Base-by-base conservation (phyloP, 108 stramenopile genomes). In the Mayamaea pseudoterrestris region DNA sequence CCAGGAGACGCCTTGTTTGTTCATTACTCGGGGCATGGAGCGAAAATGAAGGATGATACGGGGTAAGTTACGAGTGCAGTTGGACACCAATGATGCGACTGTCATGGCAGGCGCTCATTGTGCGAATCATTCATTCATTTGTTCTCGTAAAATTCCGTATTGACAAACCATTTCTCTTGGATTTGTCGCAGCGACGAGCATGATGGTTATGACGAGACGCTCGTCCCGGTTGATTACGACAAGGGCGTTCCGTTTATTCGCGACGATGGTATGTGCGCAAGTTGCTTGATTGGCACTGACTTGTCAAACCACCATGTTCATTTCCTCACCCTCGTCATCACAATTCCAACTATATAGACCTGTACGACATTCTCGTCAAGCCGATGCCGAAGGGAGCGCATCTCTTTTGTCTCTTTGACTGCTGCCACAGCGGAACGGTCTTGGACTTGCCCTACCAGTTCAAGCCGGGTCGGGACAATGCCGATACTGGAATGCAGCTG, bases 181-280 rank as follows among this genome's bases (percentile, higher is more conserved):
- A n/a, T n/a, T n/a, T n/a, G n/a, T n/a, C 5, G 12, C 17, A 46
- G 39, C 18, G 34, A 47, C 16, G 44, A 35, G 16, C 7, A 32
- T 20, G 35, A 45, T 35, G 39, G 34, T 8, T 80, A 64, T 35
- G 90, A 94, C 57, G 89, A 94, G 54, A 83, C 90, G 11, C 28
- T 95, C 26, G 63, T 86, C 9, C 94, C 92, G 5, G 47, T 92
- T 6, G 94, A 95, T 60, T 88, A 74, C 54, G 8, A 54, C 24
- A 41, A 56, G 0, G 42, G 61, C 22, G 93, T 88, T 0, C 36
- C 36, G 5, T 63, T 84, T 64, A 65, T 81, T 57, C 63, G 71
- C 0, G 90, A 92, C 45, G 94, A 90, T 53, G 80, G 76, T n/a
- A n/a, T n/a, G n/a, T n/a, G n/a, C n/a, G n/a, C n/a, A n/a, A n/a